Base-by-base conservation (phyloP, 306 rosid species). In the Pyrus betulifolia region DNA sequence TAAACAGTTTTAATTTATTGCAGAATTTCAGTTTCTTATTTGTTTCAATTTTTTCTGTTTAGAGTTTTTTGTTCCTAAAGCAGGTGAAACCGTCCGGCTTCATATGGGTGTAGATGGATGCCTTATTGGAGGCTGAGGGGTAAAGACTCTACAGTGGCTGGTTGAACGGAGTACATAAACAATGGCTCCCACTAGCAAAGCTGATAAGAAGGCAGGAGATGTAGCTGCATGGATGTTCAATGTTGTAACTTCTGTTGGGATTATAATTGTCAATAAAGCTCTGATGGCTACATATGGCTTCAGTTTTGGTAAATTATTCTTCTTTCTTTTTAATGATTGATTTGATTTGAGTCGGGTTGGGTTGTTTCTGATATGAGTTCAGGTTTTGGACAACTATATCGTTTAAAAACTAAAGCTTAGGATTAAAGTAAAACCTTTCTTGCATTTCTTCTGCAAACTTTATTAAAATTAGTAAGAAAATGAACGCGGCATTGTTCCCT, bases 181-280 rank as follows among this genome's bases (percentile, higher is more conserved):
- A 74, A 85, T 89, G 92, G 92, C 91, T 80, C 82, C 89, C 4
- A 9, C 86, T 70, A 83, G 88, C 84, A 93, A 83, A 86, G 89
- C 93, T 74, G 96, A 93, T 61, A 84, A 83, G 88, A 89, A 89
- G 80, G 98, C 97, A 38, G 84, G 90, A 44, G 97, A 91, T 76
- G 93, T 89, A 46, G 96, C 93, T 55, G 90, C 98, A 38, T 91
- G 97, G 98, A 81, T 88, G 96, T 91, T 93, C 88, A 93, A 93
- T 61, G 93, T 88, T 78, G 98, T 91, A 70, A 88, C 98, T 17
- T 93, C 98, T 62, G 97, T 93, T 82, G 98, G 98, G 79, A 72
- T 91, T 58, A 93, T 93, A 80, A 78, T 93, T 70, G 97, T 88
- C 77, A 93, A 93, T 81, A 93, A 93, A 88, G 93, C 98, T 72